A percentile compares a stretch with the other conserved stretches of the same genome.
Evolutionary conservation across 1,139 yeast genomes (phyloP).

Genomic region (Saccharomyces hybrid): DNA sequence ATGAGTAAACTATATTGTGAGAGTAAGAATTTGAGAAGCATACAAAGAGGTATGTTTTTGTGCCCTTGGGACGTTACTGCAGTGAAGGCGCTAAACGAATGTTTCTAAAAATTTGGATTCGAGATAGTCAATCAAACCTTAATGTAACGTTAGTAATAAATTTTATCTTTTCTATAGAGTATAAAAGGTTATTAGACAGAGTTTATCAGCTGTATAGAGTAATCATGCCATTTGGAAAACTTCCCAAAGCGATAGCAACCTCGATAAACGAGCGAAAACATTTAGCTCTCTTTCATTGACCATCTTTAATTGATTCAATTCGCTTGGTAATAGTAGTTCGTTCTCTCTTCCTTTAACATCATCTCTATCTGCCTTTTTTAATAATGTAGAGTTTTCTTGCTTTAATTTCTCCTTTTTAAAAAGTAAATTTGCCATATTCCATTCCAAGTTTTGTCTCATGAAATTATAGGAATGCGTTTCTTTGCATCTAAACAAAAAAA

Average conservation of each 20-base stretch:
- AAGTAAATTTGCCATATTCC: conserved; percentile 61
- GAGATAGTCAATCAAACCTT: not conserved
- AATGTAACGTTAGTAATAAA: not conserved
- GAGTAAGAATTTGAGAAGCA: conserved; percentile 42
- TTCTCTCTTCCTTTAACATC: conserved; percentile 83
- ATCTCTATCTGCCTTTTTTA: conserved; percentile 77
- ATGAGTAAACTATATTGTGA: conserved; percentile 46
- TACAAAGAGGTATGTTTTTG: conserved; percentile 53
- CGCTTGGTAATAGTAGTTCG: conserved; percentile 66
- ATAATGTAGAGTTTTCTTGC: conserved; percentile 53
- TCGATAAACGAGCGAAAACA: conserved; percentile 46
- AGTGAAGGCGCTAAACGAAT: conserved; percentile 22
- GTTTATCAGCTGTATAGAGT: conserved; percentile 1
- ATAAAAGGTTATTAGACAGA: not conserved
- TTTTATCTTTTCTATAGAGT: not conserved
- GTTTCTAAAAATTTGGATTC: conserved; percentile 16
- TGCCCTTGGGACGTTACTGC: conserved; percentile 38
- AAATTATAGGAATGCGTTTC: conserved; percentile 44
- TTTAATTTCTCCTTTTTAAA: conserved; percentile 52
- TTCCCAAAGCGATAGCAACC: conserved; percentile 50
- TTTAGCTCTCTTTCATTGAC: conserved; percentile 52
- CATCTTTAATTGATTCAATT: conserved; percentile 59
- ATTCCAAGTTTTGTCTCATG: conserved; percentile 49
- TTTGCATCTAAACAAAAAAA: conserved; percentile 71
- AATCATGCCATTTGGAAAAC: conserved; percentile 37